Percentiles rank a stretch among this genome's conserved stretches.
Evolutionary conservation across 805 yeast species (phyloP).

Genomic region (Jamesozyma piceae): DNA sequence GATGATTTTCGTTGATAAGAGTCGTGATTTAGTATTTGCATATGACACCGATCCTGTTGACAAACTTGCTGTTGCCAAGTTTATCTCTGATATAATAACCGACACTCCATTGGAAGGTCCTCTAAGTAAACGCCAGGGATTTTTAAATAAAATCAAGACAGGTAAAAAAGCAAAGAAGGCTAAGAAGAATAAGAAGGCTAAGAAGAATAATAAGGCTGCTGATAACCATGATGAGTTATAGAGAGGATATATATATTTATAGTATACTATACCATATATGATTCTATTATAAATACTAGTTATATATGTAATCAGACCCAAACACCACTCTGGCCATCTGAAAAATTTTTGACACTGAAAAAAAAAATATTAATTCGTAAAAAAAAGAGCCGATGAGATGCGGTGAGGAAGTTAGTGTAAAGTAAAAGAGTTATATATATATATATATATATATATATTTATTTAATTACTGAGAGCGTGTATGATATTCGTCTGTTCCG

Average conservation of each 20-base stretch:
- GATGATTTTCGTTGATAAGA: conserved; percentile 19
- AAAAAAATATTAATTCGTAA: background rate
- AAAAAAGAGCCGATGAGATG: background rate
- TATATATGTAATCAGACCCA: no score
- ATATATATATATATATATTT: no score
- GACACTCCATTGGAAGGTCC: conserved; percentile 29
- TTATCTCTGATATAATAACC: conserved; percentile 11
- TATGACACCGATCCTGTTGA: conserved; percentile 15
- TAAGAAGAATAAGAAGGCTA: conserved; percentile 5
- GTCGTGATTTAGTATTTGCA: conserved; percentile 12
- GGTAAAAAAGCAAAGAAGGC: conserved; percentile 9
- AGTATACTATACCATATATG: background rate
- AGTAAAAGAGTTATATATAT: background rate
- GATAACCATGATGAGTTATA: conserved; percentile 10
- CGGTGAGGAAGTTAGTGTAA: background rate
- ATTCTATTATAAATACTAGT: no score
- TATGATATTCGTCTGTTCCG: no score
- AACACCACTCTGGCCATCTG: background rate
- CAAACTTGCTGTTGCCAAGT: conserved; percentile 19
- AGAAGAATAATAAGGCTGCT: background rate
- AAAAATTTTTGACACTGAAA: background rate
- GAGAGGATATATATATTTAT: background rate
- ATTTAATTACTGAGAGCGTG: background rate
- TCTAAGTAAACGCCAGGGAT: conserved; percentile 19
- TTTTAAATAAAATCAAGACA: conserved; percentile 13